Conservation (phyloP, 2,329 filamentous ascomycete species). For the Conoideocrella luteorostrata region DNA sequence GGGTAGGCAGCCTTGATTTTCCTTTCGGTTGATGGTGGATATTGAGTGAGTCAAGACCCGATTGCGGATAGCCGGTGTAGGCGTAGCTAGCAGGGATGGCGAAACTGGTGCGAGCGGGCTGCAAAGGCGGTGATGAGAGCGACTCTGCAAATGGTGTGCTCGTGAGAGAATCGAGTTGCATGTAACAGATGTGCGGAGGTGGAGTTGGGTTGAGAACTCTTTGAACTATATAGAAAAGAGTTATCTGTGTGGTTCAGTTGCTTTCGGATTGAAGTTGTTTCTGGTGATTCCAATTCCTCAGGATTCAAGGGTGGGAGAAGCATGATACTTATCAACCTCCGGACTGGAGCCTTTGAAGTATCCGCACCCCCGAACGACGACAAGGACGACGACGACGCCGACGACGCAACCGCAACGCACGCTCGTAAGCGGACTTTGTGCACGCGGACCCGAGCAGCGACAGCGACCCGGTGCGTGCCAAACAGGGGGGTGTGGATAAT, state of each 20-base stretch:
- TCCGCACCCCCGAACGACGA: constrained; percentile 1
- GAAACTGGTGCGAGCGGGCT: constrained; percentile 7
- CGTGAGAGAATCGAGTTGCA: background rate
- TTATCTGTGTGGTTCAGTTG: background rate
- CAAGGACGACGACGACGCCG: constrained; percentile 12
- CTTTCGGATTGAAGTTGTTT: background rate
- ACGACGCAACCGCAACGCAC: constrained; percentile 17
- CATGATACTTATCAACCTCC: constrained; percentile 7
- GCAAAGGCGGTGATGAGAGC: constrained; percentile 17
- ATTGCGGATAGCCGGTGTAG: constrained; percentile 16
- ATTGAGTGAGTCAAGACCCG: constrained; percentile 20
- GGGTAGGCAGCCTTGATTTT: constrained; percentile 1
- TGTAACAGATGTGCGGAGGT: background rate
- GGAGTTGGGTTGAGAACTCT: background rate
- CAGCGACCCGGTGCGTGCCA: constrained; percentile 9
- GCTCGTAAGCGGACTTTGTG: constrained; percentile 26
- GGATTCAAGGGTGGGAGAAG: constrained; percentile 1
- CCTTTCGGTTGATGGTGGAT: constrained; percentile 7
- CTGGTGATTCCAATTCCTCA: constrained; percentile 4
- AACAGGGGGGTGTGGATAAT: constrained; percentile 12
- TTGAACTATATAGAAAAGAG: background rate
- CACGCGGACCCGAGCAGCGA: constrained; percentile 24
- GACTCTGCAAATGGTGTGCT: constrained; percentile 23
- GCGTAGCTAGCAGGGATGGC: constrained; percentile 18
- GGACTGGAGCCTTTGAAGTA: constrained; percentile 9